These are phyloP conservation scores for Phytophthora boehmeriae DNA, from an alignment of 352 stramenopile genomes.

Conservation along the genomic window DNA sequence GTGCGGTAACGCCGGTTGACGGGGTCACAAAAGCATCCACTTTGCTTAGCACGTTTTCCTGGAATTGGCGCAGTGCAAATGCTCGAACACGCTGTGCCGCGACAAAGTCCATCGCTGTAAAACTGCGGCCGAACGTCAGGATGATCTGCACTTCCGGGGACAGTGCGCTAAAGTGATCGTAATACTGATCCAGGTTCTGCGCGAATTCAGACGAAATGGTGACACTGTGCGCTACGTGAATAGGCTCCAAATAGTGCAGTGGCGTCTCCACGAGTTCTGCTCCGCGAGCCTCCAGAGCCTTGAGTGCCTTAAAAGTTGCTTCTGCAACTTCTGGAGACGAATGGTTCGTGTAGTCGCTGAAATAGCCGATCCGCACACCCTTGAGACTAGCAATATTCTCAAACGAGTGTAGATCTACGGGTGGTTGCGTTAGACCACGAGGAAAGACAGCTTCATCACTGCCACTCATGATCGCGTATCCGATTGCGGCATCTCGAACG, in stretches of 20 bases:
- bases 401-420: conserved; percentile 57
- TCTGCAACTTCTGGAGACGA: conserved; percentile 60
- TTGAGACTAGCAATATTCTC: conserved; percentile 61
- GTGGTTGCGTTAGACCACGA: conserved; percentile 54
- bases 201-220: conserved; percentile 87
- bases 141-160: conserved; percentile 79
- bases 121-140: conserved; percentile 69
- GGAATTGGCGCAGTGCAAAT: conserved; percentile 80
- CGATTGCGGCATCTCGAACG: conserved; percentile 82
- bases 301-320: conserved; percentile 51
- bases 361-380: conserved; percentile 82
- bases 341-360: conserved; percentile 76
- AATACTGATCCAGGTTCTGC: conserved; percentile 71
- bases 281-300: conserved; percentile 56
- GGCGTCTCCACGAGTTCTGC: conserved; percentile 79
- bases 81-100: conserved; percentile 83
- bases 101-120: conserved; percentile 81
- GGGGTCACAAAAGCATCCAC: conserved; percentile 91
- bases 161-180: conserved; percentile 56
- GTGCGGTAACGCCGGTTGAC: conserved; percentile 77
- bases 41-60: conserved; percentile 77
- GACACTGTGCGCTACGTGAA: conserved; percentile 80
- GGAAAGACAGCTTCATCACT: conserved; percentile 47
- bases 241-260: conserved; percentile 77
- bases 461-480: conserved; percentile 85